These are phyloP conservation scores for Gamarada debralockiae DNA, from an alignment of 495 filamentous ascomycete species.

Conservation along the genomic window DNA sequence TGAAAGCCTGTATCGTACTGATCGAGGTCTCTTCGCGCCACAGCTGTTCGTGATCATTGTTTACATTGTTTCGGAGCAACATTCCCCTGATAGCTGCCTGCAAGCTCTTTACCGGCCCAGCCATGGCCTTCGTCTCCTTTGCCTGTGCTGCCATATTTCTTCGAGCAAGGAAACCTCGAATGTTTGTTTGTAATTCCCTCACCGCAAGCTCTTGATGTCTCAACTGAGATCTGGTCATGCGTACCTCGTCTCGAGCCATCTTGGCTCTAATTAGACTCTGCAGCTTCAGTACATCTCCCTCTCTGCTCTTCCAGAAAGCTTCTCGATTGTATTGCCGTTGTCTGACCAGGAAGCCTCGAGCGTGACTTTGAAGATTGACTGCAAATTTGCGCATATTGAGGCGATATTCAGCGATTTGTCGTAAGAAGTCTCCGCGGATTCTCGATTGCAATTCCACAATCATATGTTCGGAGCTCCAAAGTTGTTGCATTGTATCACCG, in stretches of 20 bases:
- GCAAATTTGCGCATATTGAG: constrained; percentile 77
- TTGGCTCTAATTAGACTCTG: constrained; percentile 80
- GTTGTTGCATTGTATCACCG: constrained; percentile 75
- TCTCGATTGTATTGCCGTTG: constrained; percentile 56
- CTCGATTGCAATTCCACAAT: constrained; percentile 79
- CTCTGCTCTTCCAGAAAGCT: constrained; percentile 64
- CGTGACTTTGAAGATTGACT: constrained; percentile 69
- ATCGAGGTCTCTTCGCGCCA: constrained; percentile 29
- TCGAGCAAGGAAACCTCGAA: constrained; percentile 55
- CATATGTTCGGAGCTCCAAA: constrained; percentile 85
- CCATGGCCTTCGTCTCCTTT: constrained; percentile 43
- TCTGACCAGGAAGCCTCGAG: constrained; percentile 75
- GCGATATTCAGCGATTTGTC: constrained; percentile 75
- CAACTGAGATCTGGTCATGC: constrained; percentile 58
- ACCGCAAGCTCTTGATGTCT: constrained; percentile 45
- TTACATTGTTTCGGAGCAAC: constrained; percentile 27
- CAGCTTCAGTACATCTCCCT: constrained; percentile 68
- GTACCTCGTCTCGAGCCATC: constrained; percentile 67
- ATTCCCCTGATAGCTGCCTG: constrained; percentile 69
- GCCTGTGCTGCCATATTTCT: constrained; percentile 47
- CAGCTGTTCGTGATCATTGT: constrained; percentile 33
- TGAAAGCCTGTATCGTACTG: constrained; percentile 26
- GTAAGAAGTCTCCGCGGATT: constrained; percentile 64
- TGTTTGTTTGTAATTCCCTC: constrained; percentile 65
- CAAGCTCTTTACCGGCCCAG: constrained; percentile 47